A percentile compares a stretch with the other conserved stretches of the same genome.
These are phyloP conservation scores for Boletus bicolor DNA, from an alignment of 768 basidiomycete species.

Conservation along the genomic window DNA sequence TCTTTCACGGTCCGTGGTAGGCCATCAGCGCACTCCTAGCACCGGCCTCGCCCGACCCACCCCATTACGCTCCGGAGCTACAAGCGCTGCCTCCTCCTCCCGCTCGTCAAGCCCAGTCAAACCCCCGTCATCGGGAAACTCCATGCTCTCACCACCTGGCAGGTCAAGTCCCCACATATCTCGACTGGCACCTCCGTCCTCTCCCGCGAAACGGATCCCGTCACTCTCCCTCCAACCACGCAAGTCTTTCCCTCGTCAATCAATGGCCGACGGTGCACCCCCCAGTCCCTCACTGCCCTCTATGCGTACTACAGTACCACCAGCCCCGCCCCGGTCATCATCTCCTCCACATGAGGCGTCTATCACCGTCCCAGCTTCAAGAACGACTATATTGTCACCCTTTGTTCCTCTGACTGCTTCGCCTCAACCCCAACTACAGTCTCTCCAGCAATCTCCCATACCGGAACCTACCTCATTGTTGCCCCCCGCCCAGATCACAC, in stretches of 20 bases:
- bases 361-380: constrained; percentile 19
- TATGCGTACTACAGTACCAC: constrained; percentile 27
- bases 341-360: constrained; percentile 23
- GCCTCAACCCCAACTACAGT: constrained; percentile 24
- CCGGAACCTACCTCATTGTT: constrained; percentile 7
- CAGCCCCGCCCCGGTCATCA: neutral
- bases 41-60: constrained; percentile 39
- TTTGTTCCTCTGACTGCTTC: constrained; percentile 33
- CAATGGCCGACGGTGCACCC: constrained; percentile 36
- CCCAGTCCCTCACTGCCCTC: constrained; percentile 26
- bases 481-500: constrained; percentile 15
- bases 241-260: constrained; percentile 46
- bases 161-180: constrained; percentile 24
- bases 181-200: constrained; percentile 37
- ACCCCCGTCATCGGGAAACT: constrained; percentile 24
- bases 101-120: constrained; percentile 67
- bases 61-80: constrained; percentile 37
- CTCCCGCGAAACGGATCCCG: constrained; percentile 58
- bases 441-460: constrained; percentile 19
- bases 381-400: constrained; percentile 41
- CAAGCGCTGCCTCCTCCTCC: constrained; percentile 42
- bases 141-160: constrained; percentile 31
- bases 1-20: constrained; percentile 33
- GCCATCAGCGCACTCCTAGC: constrained; percentile 65
- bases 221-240: constrained; percentile 47